Evolutionary conservation across 23 red algal species (phyloP).

Genomic region (Chondrus crispus): DNA sequence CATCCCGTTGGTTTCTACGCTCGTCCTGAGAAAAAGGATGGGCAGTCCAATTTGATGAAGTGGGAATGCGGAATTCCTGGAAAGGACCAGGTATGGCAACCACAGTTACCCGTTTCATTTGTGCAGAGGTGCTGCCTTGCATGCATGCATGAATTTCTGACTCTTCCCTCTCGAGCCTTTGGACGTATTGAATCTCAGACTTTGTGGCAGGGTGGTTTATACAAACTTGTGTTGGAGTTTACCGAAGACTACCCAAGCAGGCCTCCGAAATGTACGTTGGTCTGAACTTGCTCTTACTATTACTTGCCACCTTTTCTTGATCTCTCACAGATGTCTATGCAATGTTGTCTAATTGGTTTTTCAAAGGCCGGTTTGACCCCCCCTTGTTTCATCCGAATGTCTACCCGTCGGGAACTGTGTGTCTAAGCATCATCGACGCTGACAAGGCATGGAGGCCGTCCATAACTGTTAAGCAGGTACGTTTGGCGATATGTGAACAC

Average conservation of each 20-base stretch:
- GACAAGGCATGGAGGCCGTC: conserved; percentile 93
- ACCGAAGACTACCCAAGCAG: conserved; percentile 88
- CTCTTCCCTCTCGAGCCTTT: neutral
- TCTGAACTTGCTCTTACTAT: neutral
- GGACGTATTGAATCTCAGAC: conserved; percentile 22
- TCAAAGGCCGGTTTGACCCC: conserved; percentile 80
- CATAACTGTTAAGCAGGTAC: conserved; percentile 91
- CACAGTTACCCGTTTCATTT: neutral
- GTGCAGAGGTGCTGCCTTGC: neutral
- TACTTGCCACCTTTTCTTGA: neutral
- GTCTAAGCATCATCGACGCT: conserved; percentile 92
- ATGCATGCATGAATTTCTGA: neutral
- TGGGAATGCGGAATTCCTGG: conserved; percentile 99
- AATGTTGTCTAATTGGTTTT: neutral
- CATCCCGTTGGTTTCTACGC: conserved; percentile 98
- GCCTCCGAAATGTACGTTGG: conserved; percentile 81
- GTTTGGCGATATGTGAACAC: neutral
- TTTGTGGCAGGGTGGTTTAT: conserved; percentile 82
- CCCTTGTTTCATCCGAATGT: conserved; percentile 99
- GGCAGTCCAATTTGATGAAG: conserved; percentile 80
- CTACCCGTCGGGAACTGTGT: conserved; percentile 98
- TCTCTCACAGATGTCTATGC: neutral
- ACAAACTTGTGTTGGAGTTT: conserved; percentile 83
- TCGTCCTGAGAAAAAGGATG: conserved; percentile 68
- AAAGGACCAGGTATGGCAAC: conserved; percentile 79